Percentiles rank a stretch among this genome's conserved stretches.
phyloP scores from a whole-genome alignment of 78 protist genomes.

The Bodo saltans region DNA sequence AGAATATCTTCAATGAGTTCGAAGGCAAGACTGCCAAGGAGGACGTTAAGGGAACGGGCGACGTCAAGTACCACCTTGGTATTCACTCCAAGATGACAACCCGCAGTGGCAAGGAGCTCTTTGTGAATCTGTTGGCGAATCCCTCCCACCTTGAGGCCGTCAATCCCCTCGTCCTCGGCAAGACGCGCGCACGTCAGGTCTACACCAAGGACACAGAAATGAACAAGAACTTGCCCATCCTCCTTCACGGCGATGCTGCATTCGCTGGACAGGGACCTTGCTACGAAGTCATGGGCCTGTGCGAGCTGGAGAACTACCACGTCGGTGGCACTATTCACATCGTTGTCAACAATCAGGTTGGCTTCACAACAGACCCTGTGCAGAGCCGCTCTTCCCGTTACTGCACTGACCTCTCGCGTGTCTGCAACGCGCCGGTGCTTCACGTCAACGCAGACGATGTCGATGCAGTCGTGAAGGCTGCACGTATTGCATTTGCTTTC shows the following conservation, averaged over 20 bases:
- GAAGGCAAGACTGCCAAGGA: constrained; percentile 54
- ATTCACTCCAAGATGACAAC: constrained; percentile 54
- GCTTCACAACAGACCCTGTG: constrained; percentile 67
- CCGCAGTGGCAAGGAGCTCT: constrained; percentile 19
- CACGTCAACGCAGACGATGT: constrained; percentile 87
- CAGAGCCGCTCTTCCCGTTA: constrained; percentile 61
- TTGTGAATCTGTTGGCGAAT: constrained; percentile 85
- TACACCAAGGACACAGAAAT: constrained; percentile 9
- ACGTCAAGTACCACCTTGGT: constrained; percentile 96
- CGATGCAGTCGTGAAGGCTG: constrained; percentile 56
- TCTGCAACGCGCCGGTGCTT: constrained; percentile 74
- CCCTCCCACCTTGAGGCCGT: constrained; percentile 96
- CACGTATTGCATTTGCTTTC: constrained; percentile 61
- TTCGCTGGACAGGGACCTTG: constrained; percentile 91
- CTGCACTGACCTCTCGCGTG: constrained; percentile 65
- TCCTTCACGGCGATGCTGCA: constrained; percentile 91
- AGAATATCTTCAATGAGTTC: constrained; percentile 85
- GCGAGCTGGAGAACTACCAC: constrained; percentile 61
- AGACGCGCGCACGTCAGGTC: constrained; percentile 74
- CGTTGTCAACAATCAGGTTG: constrained; percentile 86
- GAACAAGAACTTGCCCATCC: neutral
- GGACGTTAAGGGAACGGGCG: constrained; percentile 64
- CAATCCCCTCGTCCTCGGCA: constrained; percentile 92
- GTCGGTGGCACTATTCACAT: constrained; percentile 80
- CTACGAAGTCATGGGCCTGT: constrained; percentile 66